Conservation (phyloP, 1,139 yeast genomes). For the Scheffersomyces parashehatae region DNA sequence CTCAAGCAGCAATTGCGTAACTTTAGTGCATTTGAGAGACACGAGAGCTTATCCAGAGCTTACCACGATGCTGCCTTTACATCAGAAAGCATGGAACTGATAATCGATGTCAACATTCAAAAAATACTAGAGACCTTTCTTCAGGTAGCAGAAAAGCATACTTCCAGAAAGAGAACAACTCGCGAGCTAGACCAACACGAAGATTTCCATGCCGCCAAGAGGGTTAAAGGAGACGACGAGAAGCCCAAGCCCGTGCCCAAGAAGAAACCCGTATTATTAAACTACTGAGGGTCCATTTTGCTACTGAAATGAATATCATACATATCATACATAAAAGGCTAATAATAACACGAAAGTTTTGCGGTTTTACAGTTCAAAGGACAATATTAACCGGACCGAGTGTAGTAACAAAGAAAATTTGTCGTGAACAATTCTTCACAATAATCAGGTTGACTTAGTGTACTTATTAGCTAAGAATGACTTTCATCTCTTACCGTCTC, state of each 20-base stretch:
- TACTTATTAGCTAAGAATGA: too few species aligned
- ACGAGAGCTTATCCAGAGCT: background rate
- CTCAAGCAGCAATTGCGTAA: background rate
- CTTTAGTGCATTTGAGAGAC: background rate
- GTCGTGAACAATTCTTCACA: too few species aligned
- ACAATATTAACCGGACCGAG: too few species aligned
- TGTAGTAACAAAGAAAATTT: too few species aligned
- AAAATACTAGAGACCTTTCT: conserved; percentile 2
- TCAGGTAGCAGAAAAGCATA: conserved; percentile 3
- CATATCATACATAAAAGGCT: too few species aligned
- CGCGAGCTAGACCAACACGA: background rate
- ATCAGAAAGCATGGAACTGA: background rate
- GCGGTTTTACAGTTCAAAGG: too few species aligned
- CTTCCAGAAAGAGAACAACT: conserved; percentile 8
- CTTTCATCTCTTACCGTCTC: too few species aligned
- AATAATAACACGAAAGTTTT: too few species aligned
- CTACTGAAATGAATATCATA: too few species aligned
- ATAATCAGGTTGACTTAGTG: too few species aligned
- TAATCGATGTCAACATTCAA: conserved; percentile 2
- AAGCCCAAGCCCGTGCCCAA: background rate
- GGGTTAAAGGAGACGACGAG: background rate
- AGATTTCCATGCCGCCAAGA: conserved; percentile 4
- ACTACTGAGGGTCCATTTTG: conserved; percentile 9
- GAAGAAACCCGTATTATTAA: conserved; percentile 12
- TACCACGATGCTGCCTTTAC: background rate